Conservation (phyloP, 495 filamentous ascomycete species). For the Xeromyces bisporus region DNA sequence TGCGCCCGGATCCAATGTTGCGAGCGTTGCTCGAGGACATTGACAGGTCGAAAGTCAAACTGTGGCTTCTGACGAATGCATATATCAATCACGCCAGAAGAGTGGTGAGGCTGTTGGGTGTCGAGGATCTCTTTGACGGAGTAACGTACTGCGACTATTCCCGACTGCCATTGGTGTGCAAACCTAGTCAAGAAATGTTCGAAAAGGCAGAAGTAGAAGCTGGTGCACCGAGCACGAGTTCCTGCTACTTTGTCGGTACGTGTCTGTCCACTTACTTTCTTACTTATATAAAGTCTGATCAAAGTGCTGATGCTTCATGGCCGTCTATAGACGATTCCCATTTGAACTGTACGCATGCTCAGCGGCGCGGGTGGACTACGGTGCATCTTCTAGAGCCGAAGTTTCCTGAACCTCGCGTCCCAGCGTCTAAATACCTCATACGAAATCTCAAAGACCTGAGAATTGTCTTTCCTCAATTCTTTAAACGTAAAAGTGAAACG, state of each 20-base stretch:
- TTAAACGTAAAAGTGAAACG: conserved; percentile 27
- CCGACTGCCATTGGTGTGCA: conserved; percentile 52
- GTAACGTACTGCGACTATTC: conserved; percentile 85
- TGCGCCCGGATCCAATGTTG: conserved; percentile 58
- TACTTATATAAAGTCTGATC: background rate
- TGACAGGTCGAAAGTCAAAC: conserved; percentile 59
- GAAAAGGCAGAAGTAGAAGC: conserved; percentile 57
- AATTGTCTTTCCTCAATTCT: conserved; percentile 57
- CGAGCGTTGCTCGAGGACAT: conserved; percentile 63
- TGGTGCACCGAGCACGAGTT: conserved; percentile 33
- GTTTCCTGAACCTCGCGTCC: conserved; percentile 36
- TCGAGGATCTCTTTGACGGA: conserved; percentile 84
- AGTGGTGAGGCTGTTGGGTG: conserved; percentile 61
- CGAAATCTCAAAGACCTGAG: conserved; percentile 55
- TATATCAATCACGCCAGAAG: conserved; percentile 74
- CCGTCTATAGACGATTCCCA: conserved; percentile 55
- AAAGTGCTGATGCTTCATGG: background rate
- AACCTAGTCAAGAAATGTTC: conserved; percentile 72
- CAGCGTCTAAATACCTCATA: conserved; percentile 52
- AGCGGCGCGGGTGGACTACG: conserved; percentile 61
- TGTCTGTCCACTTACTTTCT: conserved; percentile 2
- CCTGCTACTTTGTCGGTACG: conserved; percentile 80
- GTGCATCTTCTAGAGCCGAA: conserved; percentile 68
- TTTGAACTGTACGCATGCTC: conserved; percentile 52
- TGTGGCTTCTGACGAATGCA: conserved; percentile 94